Evolutionary conservation across 2,329 filamentous ascomycete genomes (phyloP).

Genomic region (Paramyrothecium roridum): DNA sequence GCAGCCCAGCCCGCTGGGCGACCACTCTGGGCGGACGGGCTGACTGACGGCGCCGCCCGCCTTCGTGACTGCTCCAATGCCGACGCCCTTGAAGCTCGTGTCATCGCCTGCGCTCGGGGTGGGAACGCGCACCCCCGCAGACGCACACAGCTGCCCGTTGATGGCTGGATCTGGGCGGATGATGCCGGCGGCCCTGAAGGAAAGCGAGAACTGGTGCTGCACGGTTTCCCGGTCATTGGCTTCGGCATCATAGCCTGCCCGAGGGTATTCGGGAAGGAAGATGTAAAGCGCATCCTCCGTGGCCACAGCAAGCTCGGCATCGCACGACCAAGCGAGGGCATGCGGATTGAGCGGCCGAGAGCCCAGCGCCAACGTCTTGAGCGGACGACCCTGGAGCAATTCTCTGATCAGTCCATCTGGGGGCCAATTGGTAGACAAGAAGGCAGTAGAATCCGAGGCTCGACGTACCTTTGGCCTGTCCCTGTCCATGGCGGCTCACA

Average conservation of each 20-base stretch:
- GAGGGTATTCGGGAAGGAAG: conserved; percentile 44
- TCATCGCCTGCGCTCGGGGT: conserved; percentile 17
- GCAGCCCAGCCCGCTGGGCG: conserved; percentile 53
- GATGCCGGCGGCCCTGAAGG: conserved; percentile 26
- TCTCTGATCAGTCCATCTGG: conserved; percentile 1
- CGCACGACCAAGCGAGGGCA: conserved; percentile 50
- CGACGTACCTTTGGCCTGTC: not conserved
- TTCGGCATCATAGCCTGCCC: conserved; percentile 17
- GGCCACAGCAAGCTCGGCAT: conserved; percentile 54
- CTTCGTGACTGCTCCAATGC: conserved; percentile 41
- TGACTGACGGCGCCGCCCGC: conserved; percentile 52
- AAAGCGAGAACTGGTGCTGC: conserved; percentile 28
- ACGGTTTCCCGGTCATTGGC: conserved; percentile 20
- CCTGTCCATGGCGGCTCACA: not conserved
- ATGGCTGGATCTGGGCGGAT: conserved; percentile 38
- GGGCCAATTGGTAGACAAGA: not conserved
- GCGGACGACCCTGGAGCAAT: conserved; percentile 36
- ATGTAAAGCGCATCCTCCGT: conserved; percentile 54
- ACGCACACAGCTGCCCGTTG: conserved; percentile 41
- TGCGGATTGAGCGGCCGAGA: conserved; percentile 41
- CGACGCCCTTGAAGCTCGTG: conserved; percentile 37
- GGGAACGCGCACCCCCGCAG: conserved; percentile 30
- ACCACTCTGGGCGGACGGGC: conserved; percentile 52
- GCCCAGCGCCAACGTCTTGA: conserved; percentile 42
- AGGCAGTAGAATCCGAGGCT: not conserved